Conservation (phyloP, 495 filamentous ascomycete genomes). For the Thermochaetoides thermophila region DNA sequence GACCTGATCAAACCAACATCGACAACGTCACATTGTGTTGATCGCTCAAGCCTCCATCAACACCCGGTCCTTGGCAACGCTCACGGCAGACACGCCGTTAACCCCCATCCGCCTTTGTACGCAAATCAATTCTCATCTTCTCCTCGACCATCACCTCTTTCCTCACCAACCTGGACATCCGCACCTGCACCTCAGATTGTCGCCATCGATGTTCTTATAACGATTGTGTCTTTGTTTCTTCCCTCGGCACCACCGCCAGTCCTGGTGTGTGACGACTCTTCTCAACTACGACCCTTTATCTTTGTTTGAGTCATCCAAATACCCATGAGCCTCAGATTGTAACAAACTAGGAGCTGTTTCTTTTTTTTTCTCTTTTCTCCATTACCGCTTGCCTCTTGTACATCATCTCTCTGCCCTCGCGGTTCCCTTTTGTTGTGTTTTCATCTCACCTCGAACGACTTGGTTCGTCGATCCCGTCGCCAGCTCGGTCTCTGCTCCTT, state of each 20-base stretch:
- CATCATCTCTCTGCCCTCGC: constrained; percentile 25
- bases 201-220: constrained; percentile 58
- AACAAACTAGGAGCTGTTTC: constrained; percentile 42
- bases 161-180: too few species aligned
- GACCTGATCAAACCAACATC: not conserved
- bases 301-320: constrained; percentile 34
- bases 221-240: constrained; percentile 35
- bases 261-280: constrained; percentile 34
- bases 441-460: constrained; percentile 14
- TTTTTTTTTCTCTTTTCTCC: constrained; percentile 28
- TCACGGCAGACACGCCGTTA: constrained; percentile 3
- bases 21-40: constrained; percentile 3
- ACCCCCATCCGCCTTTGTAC: constrained; percentile 6
- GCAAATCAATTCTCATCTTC: constrained; percentile 27
- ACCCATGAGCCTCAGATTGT: constrained; percentile 51
- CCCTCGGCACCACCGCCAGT: constrained; percentile 35
- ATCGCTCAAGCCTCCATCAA: constrained; percentile 2
- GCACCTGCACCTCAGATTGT: too few species aligned
- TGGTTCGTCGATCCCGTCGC: not conserved
- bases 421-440: constrained; percentile 7
- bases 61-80: constrained; percentile 1
- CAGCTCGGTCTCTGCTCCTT: constrained; percentile 9
- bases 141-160: too few species aligned
- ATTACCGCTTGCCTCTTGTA: constrained; percentile 30
- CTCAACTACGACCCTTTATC: constrained; percentile 12